Evolutionary conservation across 352 stramenopile species (phyloP), one percentile per base, ranked within the genome.

Genomic region (Phytophthora quininea): DNA sequence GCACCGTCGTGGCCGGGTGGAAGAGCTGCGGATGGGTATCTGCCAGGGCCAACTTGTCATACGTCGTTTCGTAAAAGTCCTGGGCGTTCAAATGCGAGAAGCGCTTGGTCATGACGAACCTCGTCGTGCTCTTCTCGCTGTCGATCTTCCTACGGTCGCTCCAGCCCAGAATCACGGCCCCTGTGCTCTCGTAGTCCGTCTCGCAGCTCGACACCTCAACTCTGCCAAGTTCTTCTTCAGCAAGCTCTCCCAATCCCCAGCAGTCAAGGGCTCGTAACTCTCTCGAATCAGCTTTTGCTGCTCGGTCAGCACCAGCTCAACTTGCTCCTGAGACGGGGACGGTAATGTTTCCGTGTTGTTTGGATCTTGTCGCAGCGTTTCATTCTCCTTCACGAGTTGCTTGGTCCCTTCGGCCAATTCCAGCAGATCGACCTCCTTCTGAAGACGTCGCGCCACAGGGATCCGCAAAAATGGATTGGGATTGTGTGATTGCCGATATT

Each of bases 81-180:
- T 71, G n/a, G 3, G 75, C 65, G 3, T 64, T 47, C 1, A 71
- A 58, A 53, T 79, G 71, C 4, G 54, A 55, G 43, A 86, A 88
- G 7, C 74, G 65, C 58, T 88, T 88, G 5, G 71, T 78, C 46
- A 88, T 56, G 37, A 81, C 60, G 71, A 48, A 84, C 82, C 45
- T 76, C 78, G 40, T 85, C 59, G 0, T 67, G 71, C 46, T 52
- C 50, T 5, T 76, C 38, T 10, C 71, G 61, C 32, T 67, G 48
- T 82, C 77, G 30, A 86, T 55, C 40, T 79, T 79, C 31, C 74
- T 71, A 33, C 74, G 73, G 40, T 84, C 79, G 42, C 69, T 78
- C 79, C 79, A 88, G 15, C 77, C 77, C 79, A 88, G 84, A 56
- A 86, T 37, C 0, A 67, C 80, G 1, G 78, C 48, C 0, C 77